Base-by-base conservation (phyloP, 169 alveolate species). In the Cryptosporidium canis region DNA sequence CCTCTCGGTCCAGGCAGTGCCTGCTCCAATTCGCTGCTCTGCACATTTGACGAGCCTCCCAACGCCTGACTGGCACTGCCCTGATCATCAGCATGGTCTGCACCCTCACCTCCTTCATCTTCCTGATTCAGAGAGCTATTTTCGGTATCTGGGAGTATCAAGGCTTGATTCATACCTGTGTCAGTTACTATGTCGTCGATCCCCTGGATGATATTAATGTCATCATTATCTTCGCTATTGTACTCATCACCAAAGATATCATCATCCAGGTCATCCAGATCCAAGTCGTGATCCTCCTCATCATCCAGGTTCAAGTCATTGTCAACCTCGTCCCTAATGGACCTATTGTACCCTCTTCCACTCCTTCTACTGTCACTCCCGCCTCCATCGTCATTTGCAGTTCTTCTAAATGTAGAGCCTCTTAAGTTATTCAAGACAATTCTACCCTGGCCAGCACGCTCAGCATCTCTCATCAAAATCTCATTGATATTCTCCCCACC, bases 191-290 rank as follows among this genome's bases (percentile, higher is more conserved):
- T 66, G n/a, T 55, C 45, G 39, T 55, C 39, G 41, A 70, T 70
- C 24, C 67, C 67, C 14, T 51, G 67, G 21, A 70, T 47, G 53
- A 70, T 70, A 39, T 70, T 51, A 11, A 70, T 48, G 8, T 70
- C 84, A 21, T 51, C 84, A 12, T 35, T 35, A 51, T 70, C 66
- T n/a, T 41, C 84, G 39, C 84, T 70, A 24, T 70, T 70, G 24
- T 29, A 55, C 3, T 77, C 85, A 2, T 77, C 85, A 0, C 45
- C 85, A 77, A 58, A 55, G 21, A 58, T 45, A 14, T 77, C 85
- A 24, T 68, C 83, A 14, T 61, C 85, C 14, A 58, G n/a, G 3
- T 58, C 85, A 39, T 61, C 85, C 21, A 58, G 37, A 24, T 61
- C 63, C 21, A 58, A 35, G 27, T 77, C 85, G 14, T 53, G 7